phyloP scores from a whole-genome alignment of 768 basidiomycete genomes.

The Arthromyces matolae region DNA sequence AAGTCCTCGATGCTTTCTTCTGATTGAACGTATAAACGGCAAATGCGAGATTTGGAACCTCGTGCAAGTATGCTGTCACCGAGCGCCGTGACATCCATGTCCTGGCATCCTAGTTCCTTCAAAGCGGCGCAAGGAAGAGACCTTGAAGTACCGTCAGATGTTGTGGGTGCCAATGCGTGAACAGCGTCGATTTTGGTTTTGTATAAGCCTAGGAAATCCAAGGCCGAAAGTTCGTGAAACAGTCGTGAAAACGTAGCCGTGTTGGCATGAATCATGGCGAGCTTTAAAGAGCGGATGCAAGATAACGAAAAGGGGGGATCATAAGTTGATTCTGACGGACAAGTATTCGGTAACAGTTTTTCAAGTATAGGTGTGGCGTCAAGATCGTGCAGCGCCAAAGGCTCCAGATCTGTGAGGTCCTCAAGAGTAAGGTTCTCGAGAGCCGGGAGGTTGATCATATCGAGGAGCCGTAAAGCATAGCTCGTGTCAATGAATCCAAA shows the following conservation, averaged over 20 bases:
- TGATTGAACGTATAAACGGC: slow-evolving; percentile 18
- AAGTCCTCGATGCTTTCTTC: not conserved
- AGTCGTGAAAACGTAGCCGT: slow-evolving; percentile 20
- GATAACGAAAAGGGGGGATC: slow-evolving; percentile 18
- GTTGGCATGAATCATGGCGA: slow-evolving; percentile 26
- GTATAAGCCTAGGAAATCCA: slow-evolving; percentile 21
- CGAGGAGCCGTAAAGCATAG: slow-evolving; percentile 36
- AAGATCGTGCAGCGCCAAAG: slow-evolving; percentile 19
- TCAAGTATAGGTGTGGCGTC: slow-evolving; percentile 37
- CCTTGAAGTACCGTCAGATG: not conserved
- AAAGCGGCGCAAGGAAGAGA: slow-evolving; percentile 20
- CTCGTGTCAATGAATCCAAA: slow-evolving; percentile 43
- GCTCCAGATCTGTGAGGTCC: slow-evolving; percentile 38
- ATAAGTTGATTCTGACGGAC: not conserved
- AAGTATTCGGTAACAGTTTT: slow-evolving; percentile 22
- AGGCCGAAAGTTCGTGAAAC: slow-evolving; percentile 22
- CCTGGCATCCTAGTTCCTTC: slow-evolving; percentile 24
- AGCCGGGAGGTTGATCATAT: slow-evolving; percentile 34
- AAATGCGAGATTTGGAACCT: slow-evolving; percentile 9
- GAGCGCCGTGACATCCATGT: slow-evolving; percentile 21
- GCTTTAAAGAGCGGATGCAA: slow-evolving; percentile 27
- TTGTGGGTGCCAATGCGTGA: slow-evolving; percentile 11
- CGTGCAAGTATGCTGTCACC: slow-evolving; percentile 20
- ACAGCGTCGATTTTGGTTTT: slow-evolving; percentile 24
- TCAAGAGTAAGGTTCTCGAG: slow-evolving; percentile 40